Percentiles rank a stretch among this genome's conserved stretches.
Evolutionary conservation across 1,284 basidiomycete genomes (phyloP).

Genomic region (Kwoniella shivajii): DNA sequence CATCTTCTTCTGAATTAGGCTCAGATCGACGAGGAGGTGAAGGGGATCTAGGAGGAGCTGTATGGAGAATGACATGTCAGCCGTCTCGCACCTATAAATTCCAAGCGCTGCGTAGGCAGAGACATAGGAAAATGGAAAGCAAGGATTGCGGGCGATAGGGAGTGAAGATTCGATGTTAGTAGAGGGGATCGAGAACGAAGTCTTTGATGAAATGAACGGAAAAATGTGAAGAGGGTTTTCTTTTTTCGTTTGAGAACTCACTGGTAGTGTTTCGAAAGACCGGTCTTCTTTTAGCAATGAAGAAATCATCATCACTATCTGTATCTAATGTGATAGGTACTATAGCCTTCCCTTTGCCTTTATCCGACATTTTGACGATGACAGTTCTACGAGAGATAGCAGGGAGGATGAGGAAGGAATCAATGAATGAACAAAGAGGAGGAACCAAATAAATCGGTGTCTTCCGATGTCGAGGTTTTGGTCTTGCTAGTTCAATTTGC

Average conservation of each 20-base stretch:
- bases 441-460: constrained; percentile 21
- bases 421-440: neutral
- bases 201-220: too few species aligned
- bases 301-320: constrained; percentile 38
- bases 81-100: too few species aligned
- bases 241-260: constrained; percentile 5
- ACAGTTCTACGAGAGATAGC: neutral
- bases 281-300: constrained; percentile 22
- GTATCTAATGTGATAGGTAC: constrained; percentile 16
- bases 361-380: constrained; percentile 14
- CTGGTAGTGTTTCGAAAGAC: constrained; percentile 4
- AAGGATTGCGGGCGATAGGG: too few species aligned
- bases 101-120: too few species aligned
- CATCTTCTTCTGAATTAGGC: constrained; percentile 16
- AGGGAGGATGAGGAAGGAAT: neutral
- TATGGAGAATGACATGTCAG: too few species aligned
- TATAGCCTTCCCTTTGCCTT: constrained; percentile 24
- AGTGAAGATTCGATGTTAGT: too few species aligned
- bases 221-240: too few species aligned
- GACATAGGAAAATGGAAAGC: too few species aligned
- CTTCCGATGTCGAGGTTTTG: too few species aligned
- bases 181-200: too few species aligned
- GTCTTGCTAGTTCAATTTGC: too few species aligned
- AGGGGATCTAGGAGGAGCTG: constrained; percentile 13
- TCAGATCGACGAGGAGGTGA: constrained; percentile 7